phyloP scores from a whole-genome alignment of 2,329 filamentous ascomycete genomes.

The Stemphylium beticola region DNA sequence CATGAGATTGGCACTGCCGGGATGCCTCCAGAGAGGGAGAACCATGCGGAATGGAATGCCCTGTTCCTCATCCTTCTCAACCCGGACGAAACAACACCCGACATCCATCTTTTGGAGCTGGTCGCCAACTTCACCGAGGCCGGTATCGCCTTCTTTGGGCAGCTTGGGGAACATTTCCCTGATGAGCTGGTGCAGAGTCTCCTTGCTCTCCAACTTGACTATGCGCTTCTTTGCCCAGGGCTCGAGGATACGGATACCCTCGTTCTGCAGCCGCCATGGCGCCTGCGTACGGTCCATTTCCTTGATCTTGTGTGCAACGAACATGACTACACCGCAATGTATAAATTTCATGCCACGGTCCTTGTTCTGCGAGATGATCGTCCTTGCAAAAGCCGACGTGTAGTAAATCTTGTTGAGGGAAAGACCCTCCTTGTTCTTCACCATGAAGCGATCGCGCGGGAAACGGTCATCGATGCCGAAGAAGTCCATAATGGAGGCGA shows the following conservation, averaged over 20 bases:
- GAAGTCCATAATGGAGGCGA: conserved; percentile 79
- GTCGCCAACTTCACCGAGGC: conserved; percentile 86
- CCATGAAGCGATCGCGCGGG: conserved; percentile 91
- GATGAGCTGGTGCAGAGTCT: conserved; percentile 80
- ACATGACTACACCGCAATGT: conserved; percentile 98
- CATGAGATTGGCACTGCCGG: conserved; percentile 94
- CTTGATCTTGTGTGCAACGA: conserved; percentile 71
- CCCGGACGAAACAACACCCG: conserved; percentile 86
- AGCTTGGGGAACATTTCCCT: conserved; percentile 98
- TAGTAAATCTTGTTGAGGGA: conserved; percentile 97
- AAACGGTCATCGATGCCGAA: conserved; percentile 86
- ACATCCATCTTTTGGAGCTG: conserved; percentile 79
- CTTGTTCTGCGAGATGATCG: conserved; percentile 87
- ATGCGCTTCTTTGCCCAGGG: conserved; percentile 86
- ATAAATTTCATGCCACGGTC: conserved; percentile 93
- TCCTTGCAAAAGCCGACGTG: conserved; percentile 80
- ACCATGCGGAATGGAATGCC: conserved; percentile 79
- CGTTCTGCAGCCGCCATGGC: conserved; percentile 92
- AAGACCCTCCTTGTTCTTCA: conserved; percentile 87
- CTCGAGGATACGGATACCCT: conserved; percentile 89
- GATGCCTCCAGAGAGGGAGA: conserved; percentile 90
- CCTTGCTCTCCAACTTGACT: conserved; percentile 75
- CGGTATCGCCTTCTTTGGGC: conserved; percentile 72
- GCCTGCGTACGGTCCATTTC: conserved; percentile 94
- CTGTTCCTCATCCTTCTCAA: conserved; percentile 75